Evolutionary conservation across 1,284 basidiomycete genomes (phyloP).

Genomic region (Ganoderma boninense): DNA sequence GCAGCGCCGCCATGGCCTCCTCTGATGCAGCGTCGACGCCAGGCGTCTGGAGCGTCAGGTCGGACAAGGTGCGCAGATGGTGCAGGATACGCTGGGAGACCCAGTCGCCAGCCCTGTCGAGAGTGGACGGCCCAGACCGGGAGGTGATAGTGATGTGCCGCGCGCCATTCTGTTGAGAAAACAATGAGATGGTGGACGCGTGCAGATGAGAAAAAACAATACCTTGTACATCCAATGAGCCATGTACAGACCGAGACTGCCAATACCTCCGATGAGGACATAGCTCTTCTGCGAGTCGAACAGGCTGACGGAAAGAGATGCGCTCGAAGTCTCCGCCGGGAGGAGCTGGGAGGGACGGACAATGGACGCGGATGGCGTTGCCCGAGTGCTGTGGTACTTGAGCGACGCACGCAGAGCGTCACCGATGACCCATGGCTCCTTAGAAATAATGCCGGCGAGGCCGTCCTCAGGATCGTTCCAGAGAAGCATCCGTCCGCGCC

Average conservation of each 20-base stretch:
- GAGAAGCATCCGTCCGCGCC: slow-evolving; percentile 18
- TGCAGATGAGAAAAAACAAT: not conserved
- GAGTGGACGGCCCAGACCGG: slow-evolving; percentile 41
- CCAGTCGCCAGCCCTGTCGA: slow-evolving; percentile 31
- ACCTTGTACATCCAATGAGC: slow-evolving; percentile 52
- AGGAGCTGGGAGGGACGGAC: not conserved
- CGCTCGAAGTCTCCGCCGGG: not conserved
- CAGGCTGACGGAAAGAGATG: not conserved
- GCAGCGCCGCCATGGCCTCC: slow-evolving; percentile 31
- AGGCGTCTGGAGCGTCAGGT: slow-evolving; percentile 40
- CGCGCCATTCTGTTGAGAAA: slow-evolving; percentile 46
- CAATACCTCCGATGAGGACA: slow-evolving; percentile 35
- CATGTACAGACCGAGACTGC: slow-evolving; percentile 41
- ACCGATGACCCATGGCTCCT: slow-evolving; percentile 26
- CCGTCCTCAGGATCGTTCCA: slow-evolving; percentile 26
- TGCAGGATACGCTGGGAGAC: slow-evolving; percentile 39
- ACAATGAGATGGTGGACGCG: not conserved
- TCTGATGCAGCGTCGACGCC: slow-evolving; percentile 43
- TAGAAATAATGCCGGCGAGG: slow-evolving; percentile 11
- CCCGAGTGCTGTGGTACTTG: not conserved
- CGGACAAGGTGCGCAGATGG: slow-evolving; percentile 40
- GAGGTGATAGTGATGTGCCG: slow-evolving; percentile 49
- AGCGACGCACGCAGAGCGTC: slow-evolving; percentile 20
- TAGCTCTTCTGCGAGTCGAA: slow-evolving; percentile 30
- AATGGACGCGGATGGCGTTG: not conserved